These are phyloP conservation scores for Globisporangium mamillatum DNA, from an alignment of 352 stramenopile species.

Conservation along the genomic window DNA sequence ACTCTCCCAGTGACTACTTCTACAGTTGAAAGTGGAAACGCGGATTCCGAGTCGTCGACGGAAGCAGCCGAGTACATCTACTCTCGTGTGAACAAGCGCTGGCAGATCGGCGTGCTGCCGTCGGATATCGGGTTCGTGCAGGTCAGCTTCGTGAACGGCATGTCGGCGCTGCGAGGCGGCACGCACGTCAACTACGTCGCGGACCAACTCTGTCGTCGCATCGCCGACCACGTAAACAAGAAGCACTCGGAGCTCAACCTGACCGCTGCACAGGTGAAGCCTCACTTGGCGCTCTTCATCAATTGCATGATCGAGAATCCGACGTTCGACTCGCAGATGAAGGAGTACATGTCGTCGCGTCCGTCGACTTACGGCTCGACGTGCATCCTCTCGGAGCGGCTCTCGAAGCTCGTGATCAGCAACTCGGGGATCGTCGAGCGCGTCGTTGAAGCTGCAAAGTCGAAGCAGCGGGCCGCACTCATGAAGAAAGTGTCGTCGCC, in stretches of 20 bases:
- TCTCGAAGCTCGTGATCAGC: slow-evolving; percentile 93
- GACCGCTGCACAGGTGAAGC: slow-evolving; percentile 95
- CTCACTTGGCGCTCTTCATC: slow-evolving; percentile 97
- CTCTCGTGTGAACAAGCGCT: slow-evolving; percentile 93
- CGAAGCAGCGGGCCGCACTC: slow-evolving; percentile 92
- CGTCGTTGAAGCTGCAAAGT: slow-evolving; percentile 90
- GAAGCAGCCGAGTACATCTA: slow-evolving; percentile 87
- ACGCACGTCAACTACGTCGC: slow-evolving; percentile 92
- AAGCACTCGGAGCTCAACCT: slow-evolving; percentile 94
- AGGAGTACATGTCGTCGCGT: slow-evolving; percentile 97
- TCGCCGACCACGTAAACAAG: slow-evolving; percentile 95
- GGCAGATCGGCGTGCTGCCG: slow-evolving; percentile 93
- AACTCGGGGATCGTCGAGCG: slow-evolving; percentile 95
- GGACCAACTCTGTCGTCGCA: slow-evolving; percentile 79
- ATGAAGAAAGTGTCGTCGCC: slow-evolving; percentile 86
- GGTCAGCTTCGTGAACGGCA: slow-evolving; percentile 99
- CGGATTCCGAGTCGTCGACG: slow-evolving; percentile 46
- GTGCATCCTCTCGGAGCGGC: slow-evolving; percentile 92
- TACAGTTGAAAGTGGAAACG: not conserved
- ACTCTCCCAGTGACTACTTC: slow-evolving; percentile 1
- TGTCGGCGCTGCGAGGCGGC: slow-evolving; percentile 96
- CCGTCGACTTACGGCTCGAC: slow-evolving; percentile 85
- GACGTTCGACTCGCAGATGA: slow-evolving; percentile 99
- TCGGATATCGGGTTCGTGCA: slow-evolving; percentile 94
- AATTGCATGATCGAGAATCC: slow-evolving; percentile 99